Conservation (phyloP, 495 filamentous ascomycete genomes). For the Aspergillus bridgeri region DNA sequence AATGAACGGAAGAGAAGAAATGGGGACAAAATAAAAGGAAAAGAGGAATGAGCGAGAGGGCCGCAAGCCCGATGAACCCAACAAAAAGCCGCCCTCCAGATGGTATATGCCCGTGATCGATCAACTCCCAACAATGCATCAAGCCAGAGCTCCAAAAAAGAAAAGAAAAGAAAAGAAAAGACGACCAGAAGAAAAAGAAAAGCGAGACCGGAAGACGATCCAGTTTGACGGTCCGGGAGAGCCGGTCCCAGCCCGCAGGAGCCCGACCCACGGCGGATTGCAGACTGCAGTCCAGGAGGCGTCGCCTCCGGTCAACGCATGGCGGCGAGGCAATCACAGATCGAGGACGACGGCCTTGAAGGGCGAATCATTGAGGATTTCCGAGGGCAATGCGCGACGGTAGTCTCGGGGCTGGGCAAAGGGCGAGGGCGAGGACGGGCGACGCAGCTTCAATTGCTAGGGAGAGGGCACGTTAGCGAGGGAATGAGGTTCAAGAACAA, state of each 20-base stretch:
- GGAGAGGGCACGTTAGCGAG: constrained; percentile 14
- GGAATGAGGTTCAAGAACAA: too few species aligned
- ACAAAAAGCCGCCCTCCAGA: constrained; percentile 25
- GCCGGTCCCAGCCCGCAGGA: constrained; percentile 28
- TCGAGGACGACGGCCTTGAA: constrained; percentile 20
- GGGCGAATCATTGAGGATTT: constrained; percentile 32
- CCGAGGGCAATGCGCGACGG: constrained; percentile 39
- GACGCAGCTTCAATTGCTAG: constrained; percentile 42
- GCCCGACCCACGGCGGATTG: background rate
- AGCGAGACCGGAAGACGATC: constrained; percentile 5
- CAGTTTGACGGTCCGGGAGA: too few species aligned
- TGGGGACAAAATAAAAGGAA: constrained; percentile 10
- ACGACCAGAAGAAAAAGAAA: constrained; percentile 6
- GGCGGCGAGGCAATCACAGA: constrained; percentile 8
- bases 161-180: constrained; percentile 12
- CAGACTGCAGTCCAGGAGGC: constrained; percentile 4
- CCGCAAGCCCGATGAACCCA: constrained; percentile 8
- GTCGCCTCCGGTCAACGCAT: constrained; percentile 1
- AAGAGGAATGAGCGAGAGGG: constrained; percentile 5
- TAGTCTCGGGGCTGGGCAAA: constrained; percentile 45
- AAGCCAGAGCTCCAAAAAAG: constrained; percentile 15
- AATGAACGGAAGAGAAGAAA: constrained; percentile 10
- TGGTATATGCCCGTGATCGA: constrained; percentile 19
- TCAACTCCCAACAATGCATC: constrained; percentile 41
- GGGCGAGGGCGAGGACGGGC: constrained; percentile 40